Evolutionary conservation across 2,329 filamentous ascomycete species (phyloP).

Genomic region (Aureobasidium sp.): DNA sequence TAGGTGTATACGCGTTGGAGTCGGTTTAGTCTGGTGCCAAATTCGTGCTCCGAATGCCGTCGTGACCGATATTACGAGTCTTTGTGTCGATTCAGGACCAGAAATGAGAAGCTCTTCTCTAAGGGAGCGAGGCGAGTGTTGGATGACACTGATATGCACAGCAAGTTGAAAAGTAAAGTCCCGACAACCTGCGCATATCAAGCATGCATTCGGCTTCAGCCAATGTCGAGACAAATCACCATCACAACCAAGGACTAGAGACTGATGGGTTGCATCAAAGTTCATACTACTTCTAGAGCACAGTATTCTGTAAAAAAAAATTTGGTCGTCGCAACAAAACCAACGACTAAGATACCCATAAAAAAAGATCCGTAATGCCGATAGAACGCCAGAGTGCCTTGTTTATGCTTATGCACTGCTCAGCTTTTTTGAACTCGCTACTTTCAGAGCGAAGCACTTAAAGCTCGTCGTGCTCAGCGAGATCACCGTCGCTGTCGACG

Average conservation of each 20-base stretch:
- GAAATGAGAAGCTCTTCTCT: background rate
- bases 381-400: background rate
- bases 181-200: background rate
- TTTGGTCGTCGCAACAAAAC: background rate
- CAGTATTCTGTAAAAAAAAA: background rate
- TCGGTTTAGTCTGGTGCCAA: background rate
- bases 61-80: background rate
- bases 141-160: background rate
- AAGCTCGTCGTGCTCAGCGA: conserved; percentile 61
- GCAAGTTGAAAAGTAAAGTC: background rate
- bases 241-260: background rate
- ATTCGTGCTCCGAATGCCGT: background rate
- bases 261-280: background rate
- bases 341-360: conserved; percentile 6
- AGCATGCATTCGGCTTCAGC: background rate
- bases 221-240: background rate
- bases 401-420: background rate
- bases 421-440: background rate
- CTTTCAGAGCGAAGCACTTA: conserved; percentile 33
- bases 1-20: background rate
- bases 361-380: background rate
- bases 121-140: background rate
- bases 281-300: conserved; percentile 7
- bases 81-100: background rate
- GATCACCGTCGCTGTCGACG: conserved; percentile 20